Evolutionary conservation across 257 asterid species (phyloP), one percentile per base, ranked within the genome.

Genomic region (Paulownia fortunei): DNA sequence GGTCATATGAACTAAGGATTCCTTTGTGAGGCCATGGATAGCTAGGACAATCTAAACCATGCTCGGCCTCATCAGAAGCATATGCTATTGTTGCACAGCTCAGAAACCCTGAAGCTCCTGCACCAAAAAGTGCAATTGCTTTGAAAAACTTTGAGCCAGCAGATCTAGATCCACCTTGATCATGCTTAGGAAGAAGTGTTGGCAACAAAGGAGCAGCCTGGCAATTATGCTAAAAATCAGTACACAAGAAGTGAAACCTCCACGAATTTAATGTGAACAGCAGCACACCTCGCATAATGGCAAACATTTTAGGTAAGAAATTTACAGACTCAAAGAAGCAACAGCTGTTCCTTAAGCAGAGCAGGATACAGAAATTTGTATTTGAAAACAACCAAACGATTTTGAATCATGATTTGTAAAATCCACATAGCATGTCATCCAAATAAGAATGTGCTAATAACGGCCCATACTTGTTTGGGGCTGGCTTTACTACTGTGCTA

Each of bases 11-110:
- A 85, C 87, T 84, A 39, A 90, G 88, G 69, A 88, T 88, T 86
- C 96, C 93, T 61, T 82, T 78, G 82, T 90, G 91, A 36, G 92
- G 93, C 93, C 96, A 87, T 44, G 96, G 93, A 86, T 90, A 90
- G 80, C 61, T 83, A 10, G 96, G 89, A 66, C 74, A 46, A 75
- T 87, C 90, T 70, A 90, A 73, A 1, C 93, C 96, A 42, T 90
- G 92, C 82, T 90, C 96, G 11, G 89, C 93, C 82, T 90, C 96
- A 47, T 90, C 96, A 34, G 87, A 68, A 75, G 84, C 82, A 68
- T 78, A 88, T 2, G 93, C 83, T 51, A 90, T 62, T 42, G 92
- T 72, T 30, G 89, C 86, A 80, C 64, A 85, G 49, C 90, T 82
- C 72, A 88, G 36, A 66, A 90, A 76, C 73, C 96, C 92, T 7